A percentile compares a stretch with the other conserved stretches of the same genome.
These are phyloP conservation scores for Macaranga tanarius DNA, from an alignment of 441 rosid genomes.

Conservation along the genomic window DNA sequence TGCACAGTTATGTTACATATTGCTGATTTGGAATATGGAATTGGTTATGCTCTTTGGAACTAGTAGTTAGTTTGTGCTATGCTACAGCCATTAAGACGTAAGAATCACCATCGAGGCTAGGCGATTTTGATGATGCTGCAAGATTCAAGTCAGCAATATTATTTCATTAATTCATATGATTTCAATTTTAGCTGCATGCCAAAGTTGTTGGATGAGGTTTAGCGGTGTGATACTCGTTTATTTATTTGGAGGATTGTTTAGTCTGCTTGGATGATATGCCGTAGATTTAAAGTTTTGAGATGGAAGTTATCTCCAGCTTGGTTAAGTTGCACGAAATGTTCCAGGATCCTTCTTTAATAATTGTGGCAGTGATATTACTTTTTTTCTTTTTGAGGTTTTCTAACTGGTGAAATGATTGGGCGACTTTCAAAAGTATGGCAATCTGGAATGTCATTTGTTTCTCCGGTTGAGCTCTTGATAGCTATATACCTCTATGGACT, in stretches of 20 bases:
- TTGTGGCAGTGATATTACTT: background rate
- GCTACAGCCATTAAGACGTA: conserved; percentile 4
- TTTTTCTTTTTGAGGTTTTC: background rate
- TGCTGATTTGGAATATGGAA: background rate
- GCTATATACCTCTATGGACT: background rate
- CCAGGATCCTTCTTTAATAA: background rate
- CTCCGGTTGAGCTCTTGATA: background rate
- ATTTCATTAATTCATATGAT: background rate
- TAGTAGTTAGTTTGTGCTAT: background rate
- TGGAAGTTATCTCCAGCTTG: background rate
- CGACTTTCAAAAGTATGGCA: background rate
- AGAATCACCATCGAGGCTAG: background rate
- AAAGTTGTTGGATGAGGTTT: background rate
- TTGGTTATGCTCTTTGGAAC: conserved; percentile 6
- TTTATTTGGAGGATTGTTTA: background rate
- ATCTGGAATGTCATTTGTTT: background rate
- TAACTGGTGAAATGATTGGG: background rate
- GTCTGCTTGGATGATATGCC: background rate
- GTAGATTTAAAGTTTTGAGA: background rate
- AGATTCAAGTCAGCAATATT: background rate
- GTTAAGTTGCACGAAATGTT: background rate
- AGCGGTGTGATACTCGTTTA: background rate
- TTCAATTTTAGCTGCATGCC: background rate
- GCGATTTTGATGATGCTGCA: background rate
- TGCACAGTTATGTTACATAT: background rate